Base-by-base conservation (phyloP, 495 filamentous ascomycete genomes). In the Talaromyces borbonicus region DNA sequence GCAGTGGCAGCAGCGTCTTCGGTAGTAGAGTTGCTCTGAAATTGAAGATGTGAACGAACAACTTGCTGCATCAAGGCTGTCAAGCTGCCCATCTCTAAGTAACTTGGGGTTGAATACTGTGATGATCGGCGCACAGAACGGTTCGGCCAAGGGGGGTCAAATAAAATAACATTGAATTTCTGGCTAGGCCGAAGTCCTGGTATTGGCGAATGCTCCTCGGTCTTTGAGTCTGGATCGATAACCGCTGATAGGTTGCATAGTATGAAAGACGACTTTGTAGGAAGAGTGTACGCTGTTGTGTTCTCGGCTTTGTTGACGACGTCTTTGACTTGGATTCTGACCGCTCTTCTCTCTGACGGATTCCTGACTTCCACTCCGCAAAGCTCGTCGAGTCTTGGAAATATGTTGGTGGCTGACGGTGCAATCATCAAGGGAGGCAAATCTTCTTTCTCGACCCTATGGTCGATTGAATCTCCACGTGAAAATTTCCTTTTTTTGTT, bases 121-220 rank as follows among this genome's bases (percentile, higher is more conserved):
- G 65, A 62, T 41, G 81, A 82, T 14, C 90, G 78, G 43, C 74
- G 74, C 8, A 82, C 92, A 18, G 88, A 95, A n/a, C 77, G 74
- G 56, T 95, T 96, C 2, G 87, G 83, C 90, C 90, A 98, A 2
- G 92, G 92, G 15, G 92, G 92, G 58, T 97, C 92, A 6, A 97
- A 73, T 19, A 95, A 61, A 37, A 96, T 75, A 29, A 95, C 67
- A 57, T 90, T 72, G 64, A 95, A 95, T 43, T 67, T 63, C 4
- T 63, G 56, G 14, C 47, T 25, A 9, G 4, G 14, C 5, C 55
- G 41, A 1, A 70, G 39, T 6, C 56, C 51, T 0, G 64, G 57
- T 12, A 72, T 66, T 5, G 53, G 52, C 42, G 5, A 53, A 38
- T n/a, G n/a, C n/a, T 35, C 42, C 48, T 27, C 51, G 53, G 27